A percentile compares a stretch with the other conserved stretches of the same genome.
Evolutionary conservation across 2,329 filamentous ascomycete species (phyloP).

Genomic region (Aureobasidium sp.): DNA sequence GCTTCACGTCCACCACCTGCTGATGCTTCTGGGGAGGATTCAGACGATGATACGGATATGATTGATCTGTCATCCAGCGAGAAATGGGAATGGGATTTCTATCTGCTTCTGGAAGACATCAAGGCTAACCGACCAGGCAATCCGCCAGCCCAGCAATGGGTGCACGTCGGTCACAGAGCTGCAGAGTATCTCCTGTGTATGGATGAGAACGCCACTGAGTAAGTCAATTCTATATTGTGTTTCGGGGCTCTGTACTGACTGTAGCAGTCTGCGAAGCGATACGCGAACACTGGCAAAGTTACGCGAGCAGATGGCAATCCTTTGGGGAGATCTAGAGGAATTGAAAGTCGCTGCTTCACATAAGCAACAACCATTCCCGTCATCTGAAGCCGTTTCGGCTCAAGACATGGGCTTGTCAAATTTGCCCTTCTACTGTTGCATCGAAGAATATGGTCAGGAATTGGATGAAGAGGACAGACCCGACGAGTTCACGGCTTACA

Average conservation of each 20-base stretch:
- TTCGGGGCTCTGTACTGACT: background rate
- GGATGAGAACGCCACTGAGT: conserved; percentile 48
- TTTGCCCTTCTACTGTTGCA: conserved; percentile 36
- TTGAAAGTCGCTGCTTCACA: conserved; percentile 36
- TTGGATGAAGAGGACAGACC: conserved; percentile 22
- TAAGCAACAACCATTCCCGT: background rate
- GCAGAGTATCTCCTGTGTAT: conserved; percentile 49
- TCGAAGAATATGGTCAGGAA: conserved; percentile 34
- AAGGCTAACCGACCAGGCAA: conserved; percentile 21
- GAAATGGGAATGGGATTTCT: conserved; percentile 78
- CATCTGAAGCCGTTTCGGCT: background rate
- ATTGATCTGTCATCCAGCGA: conserved; percentile 19
- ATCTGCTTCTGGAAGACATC: conserved; percentile 67
- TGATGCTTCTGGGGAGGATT: background rate
- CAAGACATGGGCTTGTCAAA: conserved; percentile 23
- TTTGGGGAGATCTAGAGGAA: conserved; percentile 86
- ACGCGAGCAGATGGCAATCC: conserved; percentile 60
- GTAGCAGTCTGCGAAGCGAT: conserved; percentile 48
- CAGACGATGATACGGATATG: conserved; percentile 24
- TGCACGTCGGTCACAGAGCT: conserved; percentile 54
- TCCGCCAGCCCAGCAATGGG: conserved; percentile 49
- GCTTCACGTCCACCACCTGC: conserved; percentile 27
- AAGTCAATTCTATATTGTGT: conserved; percentile 23
- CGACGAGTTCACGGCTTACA: conserved; percentile 18
- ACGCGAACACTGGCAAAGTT: conserved; percentile 42